phyloP scores from a whole-genome alignment of 2,329 filamentous ascomycete species.

The Talaromyces sp. region DNA sequence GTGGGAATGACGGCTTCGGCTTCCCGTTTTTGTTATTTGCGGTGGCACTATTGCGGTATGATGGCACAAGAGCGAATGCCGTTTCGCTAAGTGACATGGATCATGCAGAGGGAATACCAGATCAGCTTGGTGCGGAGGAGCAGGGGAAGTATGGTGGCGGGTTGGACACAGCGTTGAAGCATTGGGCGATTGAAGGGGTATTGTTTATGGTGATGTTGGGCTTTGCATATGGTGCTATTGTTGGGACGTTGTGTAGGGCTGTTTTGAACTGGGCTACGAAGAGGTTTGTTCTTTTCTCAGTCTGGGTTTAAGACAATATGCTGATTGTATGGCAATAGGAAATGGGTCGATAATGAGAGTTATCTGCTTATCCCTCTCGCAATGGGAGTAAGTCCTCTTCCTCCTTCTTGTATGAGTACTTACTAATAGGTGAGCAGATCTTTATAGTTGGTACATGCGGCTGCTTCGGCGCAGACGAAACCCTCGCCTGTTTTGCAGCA shows the following conservation, averaged over 20 bases:
- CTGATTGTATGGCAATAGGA: constrained; percentile 32
- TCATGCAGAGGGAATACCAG: constrained; percentile 26
- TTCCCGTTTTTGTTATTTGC: constrained; percentile 63
- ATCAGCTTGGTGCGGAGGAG: constrained; percentile 36
- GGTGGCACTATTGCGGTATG: constrained; percentile 57
- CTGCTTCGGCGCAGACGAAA: constrained; percentile 58
- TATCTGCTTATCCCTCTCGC: constrained; percentile 55
- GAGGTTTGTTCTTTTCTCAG: constrained; percentile 25
- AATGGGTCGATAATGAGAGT: constrained; percentile 58
- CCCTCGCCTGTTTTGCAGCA: constrained; percentile 61
- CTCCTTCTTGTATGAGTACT: neutral
- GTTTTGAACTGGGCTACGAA: constrained; percentile 44
- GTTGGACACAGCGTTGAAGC: constrained; percentile 51
- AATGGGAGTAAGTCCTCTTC: constrained; percentile 41
- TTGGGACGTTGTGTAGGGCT: constrained; percentile 52
- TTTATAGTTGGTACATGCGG: constrained; percentile 60
- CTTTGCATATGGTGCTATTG: constrained; percentile 52
- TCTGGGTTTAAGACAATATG: constrained; percentile 9
- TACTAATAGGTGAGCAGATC: constrained; percentile 38
- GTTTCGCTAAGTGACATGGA: constrained; percentile 24
- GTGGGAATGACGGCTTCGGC: constrained; percentile 62
- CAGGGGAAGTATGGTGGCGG: constrained; percentile 56
- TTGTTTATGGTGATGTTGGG: constrained; percentile 59
- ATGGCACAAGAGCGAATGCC: constrained; percentile 36
- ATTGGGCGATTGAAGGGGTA: constrained; percentile 62